Conservation (phyloP, 2,329 filamentous ascomycete genomes). For the Fusarium napiforme region DNA sequence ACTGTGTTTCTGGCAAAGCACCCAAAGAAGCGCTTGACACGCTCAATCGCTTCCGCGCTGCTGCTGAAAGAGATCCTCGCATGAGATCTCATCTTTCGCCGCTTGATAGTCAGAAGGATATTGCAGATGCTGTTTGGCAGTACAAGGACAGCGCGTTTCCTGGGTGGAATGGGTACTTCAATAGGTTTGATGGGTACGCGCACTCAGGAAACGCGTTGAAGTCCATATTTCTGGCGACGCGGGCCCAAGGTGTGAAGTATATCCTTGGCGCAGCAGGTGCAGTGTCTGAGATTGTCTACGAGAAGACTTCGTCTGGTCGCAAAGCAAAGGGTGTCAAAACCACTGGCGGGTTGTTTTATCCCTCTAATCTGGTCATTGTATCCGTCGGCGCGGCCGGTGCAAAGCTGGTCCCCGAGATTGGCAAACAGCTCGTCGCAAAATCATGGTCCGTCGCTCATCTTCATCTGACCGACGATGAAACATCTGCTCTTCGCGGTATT, state of each 20-base stretch:
- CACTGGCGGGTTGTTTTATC: conserved; percentile 18
- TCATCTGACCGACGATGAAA: conserved; percentile 65
- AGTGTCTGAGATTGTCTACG: conserved; percentile 41
- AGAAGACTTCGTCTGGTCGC: conserved; percentile 8
- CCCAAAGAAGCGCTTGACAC: conserved; percentile 60
- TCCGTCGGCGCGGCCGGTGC: conserved; percentile 63
- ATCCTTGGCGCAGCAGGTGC: conserved; percentile 45
- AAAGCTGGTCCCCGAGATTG: conserved; percentile 60
- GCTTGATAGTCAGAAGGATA: conserved; percentile 52
- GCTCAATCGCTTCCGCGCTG: conserved; percentile 55
- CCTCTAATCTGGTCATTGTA: conserved; percentile 58
- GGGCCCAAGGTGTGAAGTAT: conserved; percentile 39
- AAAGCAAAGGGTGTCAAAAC: conserved; percentile 33
- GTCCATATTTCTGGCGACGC: conserved; percentile 57
- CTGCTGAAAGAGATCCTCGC: conserved; percentile 53
- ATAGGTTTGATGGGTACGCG: conserved; percentile 66
- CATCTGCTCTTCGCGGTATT: conserved; percentile 63
- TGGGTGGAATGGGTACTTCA: conserved; percentile 68
- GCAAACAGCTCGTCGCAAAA: conserved; percentile 63
- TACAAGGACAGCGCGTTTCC: conserved; percentile 58
- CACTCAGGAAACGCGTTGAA: conserved; percentile 64
- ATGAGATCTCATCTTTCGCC: conserved; percentile 54
- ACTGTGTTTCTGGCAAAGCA: conserved; percentile 60
- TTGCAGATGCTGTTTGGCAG: conserved; percentile 57
- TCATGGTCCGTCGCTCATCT: conserved; percentile 70